phyloP scores from a whole-genome alignment of 2,329 filamentous ascomycete genomes.

The Colletotrichum filicis region DNA sequence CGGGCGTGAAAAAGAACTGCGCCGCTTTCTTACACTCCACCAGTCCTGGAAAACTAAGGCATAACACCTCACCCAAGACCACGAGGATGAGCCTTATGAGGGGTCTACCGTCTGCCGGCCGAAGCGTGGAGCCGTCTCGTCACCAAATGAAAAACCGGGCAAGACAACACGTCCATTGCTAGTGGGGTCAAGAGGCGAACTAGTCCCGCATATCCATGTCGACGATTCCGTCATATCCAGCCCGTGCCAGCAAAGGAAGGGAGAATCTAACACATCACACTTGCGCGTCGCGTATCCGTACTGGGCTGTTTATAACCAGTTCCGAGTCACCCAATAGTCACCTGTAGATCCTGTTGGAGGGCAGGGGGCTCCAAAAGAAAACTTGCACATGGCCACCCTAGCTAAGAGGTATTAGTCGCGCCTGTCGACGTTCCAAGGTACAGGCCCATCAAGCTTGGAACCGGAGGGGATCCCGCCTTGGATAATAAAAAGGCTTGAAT shows the following conservation, averaged over 20 bases:
- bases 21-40: constrained; percentile 1
- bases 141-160: constrained; percentile 7
- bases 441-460: not conserved
- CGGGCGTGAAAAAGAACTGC: not conserved
- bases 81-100: not conserved
- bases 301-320: not conserved
- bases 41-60: not conserved
- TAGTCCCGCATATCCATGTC: constrained; percentile 15
- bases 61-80: not conserved
- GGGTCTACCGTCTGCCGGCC: no score
- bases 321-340: not conserved
- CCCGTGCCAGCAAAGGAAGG: not conserved
- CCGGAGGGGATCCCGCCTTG: not conserved
- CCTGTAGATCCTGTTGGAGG: constrained; percentile 1
- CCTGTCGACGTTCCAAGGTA: not conserved
- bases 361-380: not conserved
- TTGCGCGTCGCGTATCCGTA: not conserved
- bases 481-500: constrained; percentile 2
- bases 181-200: not conserved
- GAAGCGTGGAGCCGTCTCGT: not conserved
- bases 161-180: not conserved
- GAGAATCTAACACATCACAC: constrained; percentile 9
- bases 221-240: constrained; percentile 25
- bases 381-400: constrained; percentile 17
- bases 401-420: not conserved